Conservation (phyloP, 192 early-diverging fungal genomes). For the Dispira parvispora region DNA sequence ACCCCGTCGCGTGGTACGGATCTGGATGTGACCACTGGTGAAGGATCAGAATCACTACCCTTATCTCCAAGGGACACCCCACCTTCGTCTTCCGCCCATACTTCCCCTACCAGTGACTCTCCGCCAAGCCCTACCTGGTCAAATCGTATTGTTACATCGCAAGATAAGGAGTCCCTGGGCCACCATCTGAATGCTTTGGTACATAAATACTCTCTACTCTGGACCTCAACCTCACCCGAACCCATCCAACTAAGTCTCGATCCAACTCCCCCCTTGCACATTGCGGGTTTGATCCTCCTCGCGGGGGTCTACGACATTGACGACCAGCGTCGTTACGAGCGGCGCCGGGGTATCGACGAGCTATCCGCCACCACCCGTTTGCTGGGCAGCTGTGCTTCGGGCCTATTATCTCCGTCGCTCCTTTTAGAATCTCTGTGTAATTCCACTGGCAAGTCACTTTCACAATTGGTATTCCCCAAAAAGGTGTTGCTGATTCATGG, state of each 20-base stretch:
- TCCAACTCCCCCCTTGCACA: not conserved
- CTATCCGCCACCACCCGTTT: conserved; percentile 2
- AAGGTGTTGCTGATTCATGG: conserved; percentile 1
- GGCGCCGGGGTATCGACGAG: not conserved
- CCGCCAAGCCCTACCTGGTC: too few relatives aligned
- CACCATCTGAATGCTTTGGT: too few relatives aligned
- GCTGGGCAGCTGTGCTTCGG: not conserved
- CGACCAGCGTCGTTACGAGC: conserved; percentile 3
- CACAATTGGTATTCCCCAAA: conserved; percentile 3
- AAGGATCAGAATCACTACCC: not conserved
- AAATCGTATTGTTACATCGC: too few relatives aligned
- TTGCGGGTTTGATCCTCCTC: conserved; percentile 1
- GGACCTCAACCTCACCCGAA: too few relatives aligned
- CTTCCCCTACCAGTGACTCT: too few relatives aligned
- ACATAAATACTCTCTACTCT: too few relatives aligned
- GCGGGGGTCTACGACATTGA: conserved; percentile 9
- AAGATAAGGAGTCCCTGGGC: too few relatives aligned
- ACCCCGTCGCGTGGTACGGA: not conserved
- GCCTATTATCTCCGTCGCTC: not conserved
- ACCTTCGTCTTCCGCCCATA: not conserved
- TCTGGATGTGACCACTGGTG: not conserved
- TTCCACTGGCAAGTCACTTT: not conserved
- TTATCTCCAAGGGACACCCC: not conserved
- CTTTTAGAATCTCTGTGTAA: not conserved
- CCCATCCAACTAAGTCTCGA: not conserved